A percentile compares a stretch with the other conserved stretches of the same genome.
Conservation (phyloP, 345 rosid genomes). For the Boechera retrofracta region DNA sequence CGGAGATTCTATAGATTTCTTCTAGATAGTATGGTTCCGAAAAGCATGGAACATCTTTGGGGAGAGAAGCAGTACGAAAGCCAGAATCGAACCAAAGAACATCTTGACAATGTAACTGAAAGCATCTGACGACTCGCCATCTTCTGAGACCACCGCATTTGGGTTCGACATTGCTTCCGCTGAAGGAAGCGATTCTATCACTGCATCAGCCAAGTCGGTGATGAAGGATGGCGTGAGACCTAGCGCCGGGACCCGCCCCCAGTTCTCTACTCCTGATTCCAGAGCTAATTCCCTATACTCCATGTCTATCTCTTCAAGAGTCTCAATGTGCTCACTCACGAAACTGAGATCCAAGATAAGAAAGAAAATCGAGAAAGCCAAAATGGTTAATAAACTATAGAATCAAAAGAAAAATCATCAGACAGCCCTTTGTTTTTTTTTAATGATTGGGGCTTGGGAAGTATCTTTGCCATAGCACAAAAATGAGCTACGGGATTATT, state of each 20-base stretch:
- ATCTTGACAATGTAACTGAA: conserved; percentile 57
- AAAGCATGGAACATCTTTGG: conserved; percentile 64
- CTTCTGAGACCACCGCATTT: conserved; percentile 43
- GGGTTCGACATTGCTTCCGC: conserved; percentile 59
- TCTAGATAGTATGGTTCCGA: conserved; percentile 58
- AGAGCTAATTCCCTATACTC: conserved; percentile 83
- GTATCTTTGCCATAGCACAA: not conserved
- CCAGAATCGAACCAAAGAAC: conserved; percentile 79
- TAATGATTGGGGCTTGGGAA: not conserved
- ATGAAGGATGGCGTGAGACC: conserved; percentile 84
- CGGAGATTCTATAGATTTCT: conserved; percentile 5
- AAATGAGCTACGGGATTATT: conserved; percentile 5
- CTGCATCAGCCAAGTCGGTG: conserved; percentile 89
- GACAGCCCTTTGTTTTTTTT: too few relatives aligned
- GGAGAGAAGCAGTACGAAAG: conserved; percentile 66
- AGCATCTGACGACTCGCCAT: conserved; percentile 53
- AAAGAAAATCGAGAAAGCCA: not conserved
- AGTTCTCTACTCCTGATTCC: conserved; percentile 87
- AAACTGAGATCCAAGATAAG: conserved; percentile 56
- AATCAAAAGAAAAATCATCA: not conserved
- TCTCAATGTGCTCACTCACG: conserved; percentile 94
- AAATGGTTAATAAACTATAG: not conserved
- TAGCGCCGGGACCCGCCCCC: conserved; percentile 94
- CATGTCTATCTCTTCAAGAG: conserved; percentile 96
- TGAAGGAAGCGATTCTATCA: conserved; percentile 83